Evolutionary conservation across 2,329 filamentous ascomycete species (phyloP).

Genomic region (Calonectria henricotiae): DNA sequence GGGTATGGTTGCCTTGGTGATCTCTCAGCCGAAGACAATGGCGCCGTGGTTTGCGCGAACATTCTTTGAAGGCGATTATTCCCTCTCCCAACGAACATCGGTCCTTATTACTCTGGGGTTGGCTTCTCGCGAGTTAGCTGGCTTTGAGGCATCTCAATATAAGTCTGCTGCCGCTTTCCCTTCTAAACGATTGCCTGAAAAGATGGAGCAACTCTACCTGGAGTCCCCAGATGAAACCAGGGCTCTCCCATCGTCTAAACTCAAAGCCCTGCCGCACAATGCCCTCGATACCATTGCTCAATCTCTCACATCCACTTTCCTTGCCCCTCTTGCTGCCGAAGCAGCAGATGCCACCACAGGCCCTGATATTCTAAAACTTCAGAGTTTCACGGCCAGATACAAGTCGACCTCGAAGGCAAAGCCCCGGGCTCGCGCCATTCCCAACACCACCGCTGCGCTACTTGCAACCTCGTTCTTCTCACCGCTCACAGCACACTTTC

Average conservation of each 20-base stretch:
- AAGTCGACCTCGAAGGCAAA: constrained; percentile 57
- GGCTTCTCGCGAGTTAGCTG: constrained; percentile 87
- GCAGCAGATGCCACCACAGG: constrained; percentile 87
- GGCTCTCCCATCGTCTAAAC: constrained; percentile 54
- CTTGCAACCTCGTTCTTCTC: constrained; percentile 88
- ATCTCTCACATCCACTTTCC: constrained; percentile 79
- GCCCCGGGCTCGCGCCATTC: constrained; percentile 71
- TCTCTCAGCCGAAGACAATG: constrained; percentile 83
- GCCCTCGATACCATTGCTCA: constrained; percentile 80
- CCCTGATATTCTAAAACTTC: constrained; percentile 88
- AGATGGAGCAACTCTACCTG: constrained; percentile 81
- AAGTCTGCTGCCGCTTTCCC: constrained; percentile 76
- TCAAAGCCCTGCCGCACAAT: constrained; percentile 70
- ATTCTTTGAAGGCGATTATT: constrained; percentile 95
- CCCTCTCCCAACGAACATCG: constrained; percentile 85
- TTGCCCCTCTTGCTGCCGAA: constrained; percentile 85
- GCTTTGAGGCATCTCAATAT: constrained; percentile 75
- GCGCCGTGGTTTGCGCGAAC: constrained; percentile 87
- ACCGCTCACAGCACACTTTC: constrained; percentile 87
- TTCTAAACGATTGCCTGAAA: constrained; percentile 83
- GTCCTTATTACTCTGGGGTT: constrained; percentile 88
- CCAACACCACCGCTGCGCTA: constrained; percentile 85
- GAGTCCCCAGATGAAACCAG: constrained; percentile 51
- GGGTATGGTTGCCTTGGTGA: constrained; percentile 85
- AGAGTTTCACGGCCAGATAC: constrained; percentile 82